Evolutionary conservation across 2,329 filamentous ascomycete species (phyloP).

Genomic region (Claviceps monticola): DNA sequence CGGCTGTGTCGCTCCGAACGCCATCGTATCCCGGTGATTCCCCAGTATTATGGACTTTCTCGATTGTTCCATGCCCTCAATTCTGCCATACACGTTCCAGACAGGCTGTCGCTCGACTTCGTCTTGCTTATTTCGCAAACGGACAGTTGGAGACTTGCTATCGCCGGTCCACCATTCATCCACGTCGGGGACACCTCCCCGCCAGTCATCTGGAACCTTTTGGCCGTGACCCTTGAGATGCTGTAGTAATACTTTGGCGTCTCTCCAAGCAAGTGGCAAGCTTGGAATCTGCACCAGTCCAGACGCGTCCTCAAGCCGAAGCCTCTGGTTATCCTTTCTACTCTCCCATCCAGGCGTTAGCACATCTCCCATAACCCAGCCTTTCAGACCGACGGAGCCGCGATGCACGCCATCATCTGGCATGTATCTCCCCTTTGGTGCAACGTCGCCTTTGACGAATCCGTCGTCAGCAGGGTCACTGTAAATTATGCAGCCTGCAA

Average conservation of each 20-base stretch:
- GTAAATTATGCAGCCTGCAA: slow-evolving; percentile 80
- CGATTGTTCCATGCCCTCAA: slow-evolving; percentile 69
- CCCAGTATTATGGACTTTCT: slow-evolving; percentile 80
- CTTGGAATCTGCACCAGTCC: slow-evolving; percentile 77
- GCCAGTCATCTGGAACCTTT: slow-evolving; percentile 56
- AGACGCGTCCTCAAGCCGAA: slow-evolving; percentile 54
- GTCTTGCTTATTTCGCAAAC: slow-evolving; percentile 76
- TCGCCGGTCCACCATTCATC: slow-evolving; percentile 78
- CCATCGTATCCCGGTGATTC: slow-evolving; percentile 88
- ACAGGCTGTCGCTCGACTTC: slow-evolving; percentile 71
- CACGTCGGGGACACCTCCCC: slow-evolving; percentile 61
- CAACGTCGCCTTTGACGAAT: slow-evolving; percentile 56
- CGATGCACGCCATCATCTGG: slow-evolving; percentile 72
- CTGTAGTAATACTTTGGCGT: slow-evolving; percentile 68
- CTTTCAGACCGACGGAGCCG: slow-evolving; percentile 66
- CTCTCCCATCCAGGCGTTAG: slow-evolving; percentile 79
- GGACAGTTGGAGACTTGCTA: slow-evolving; percentile 58
- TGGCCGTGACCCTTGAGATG: slow-evolving; percentile 63
- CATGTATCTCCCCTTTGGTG: slow-evolving; percentile 67
- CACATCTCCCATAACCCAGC: slow-evolving; percentile 79
- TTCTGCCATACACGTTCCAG: slow-evolving; percentile 80
- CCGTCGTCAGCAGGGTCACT: slow-evolving; percentile 81
- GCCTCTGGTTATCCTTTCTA: slow-evolving; percentile 47
- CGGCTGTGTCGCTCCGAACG: slow-evolving; percentile 73
- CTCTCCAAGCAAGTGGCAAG: slow-evolving; percentile 76